Conservation (phyloP, 75 land plant genomes). For the Sequoiadendron giganteum region DNA sequence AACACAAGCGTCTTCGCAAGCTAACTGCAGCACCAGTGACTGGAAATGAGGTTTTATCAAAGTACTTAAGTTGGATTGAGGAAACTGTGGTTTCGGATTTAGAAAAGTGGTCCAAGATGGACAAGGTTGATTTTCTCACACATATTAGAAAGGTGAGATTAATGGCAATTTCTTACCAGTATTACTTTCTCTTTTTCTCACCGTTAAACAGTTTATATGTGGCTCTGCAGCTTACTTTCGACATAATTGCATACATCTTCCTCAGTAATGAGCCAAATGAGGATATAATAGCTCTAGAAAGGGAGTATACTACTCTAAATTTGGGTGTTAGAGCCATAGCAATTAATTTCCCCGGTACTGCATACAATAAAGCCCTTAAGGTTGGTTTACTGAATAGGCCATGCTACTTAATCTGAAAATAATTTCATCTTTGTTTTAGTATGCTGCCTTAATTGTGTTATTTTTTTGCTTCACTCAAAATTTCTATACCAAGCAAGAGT, state of each 20-base stretch:
- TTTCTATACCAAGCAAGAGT: not conserved
- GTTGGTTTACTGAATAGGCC: constrained; percentile 21
- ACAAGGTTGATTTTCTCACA: constrained; percentile 55
- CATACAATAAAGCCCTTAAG: constrained; percentile 72
- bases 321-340: constrained; percentile 79
- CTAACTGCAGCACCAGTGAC: constrained; percentile 60
- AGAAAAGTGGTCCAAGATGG: constrained; percentile 51
- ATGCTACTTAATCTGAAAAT: not conserved
- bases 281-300: constrained; percentile 37
- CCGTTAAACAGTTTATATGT: not conserved
- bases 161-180: not conserved
- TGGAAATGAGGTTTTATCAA: constrained; percentile 55
- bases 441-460: not conserved
- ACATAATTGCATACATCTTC: constrained; percentile 62
- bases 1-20: constrained; percentile 66
- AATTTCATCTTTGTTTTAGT: not conserved
- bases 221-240: constrained; percentile 54
- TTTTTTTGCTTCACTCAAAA: not conserved
- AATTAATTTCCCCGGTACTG: constrained; percentile 71
- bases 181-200: not conserved
- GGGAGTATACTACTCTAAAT: constrained; percentile 49
- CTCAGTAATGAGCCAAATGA: constrained; percentile 46
- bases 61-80: constrained; percentile 54
- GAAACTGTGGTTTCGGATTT: constrained; percentile 26
- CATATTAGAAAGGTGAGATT: constrained; percentile 34